Base-by-base conservation (phyloP, 2,329 filamentous ascomycete species). In the Fusarium virguliforme region DNA sequence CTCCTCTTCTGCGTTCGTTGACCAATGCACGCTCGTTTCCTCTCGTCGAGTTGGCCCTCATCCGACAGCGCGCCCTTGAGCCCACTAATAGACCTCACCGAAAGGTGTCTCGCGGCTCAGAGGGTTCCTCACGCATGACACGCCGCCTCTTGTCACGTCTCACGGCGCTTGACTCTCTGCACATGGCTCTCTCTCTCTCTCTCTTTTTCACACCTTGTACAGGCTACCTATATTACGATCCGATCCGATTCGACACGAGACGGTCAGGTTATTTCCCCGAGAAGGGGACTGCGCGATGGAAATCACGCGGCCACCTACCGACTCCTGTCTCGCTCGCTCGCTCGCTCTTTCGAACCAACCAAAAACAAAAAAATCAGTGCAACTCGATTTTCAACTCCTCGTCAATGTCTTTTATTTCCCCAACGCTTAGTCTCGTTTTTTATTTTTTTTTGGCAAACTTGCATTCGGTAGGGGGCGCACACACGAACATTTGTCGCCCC, bases 201-300 rank as follows among this genome's bases (percentile, higher is more conserved):
- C 37, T 64, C 40, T 65, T 70, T 74, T 73, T 60, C 43, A 72
- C 72, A 70, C 64, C 71, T 75, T 78, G 74, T 78, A 76, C 74
- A 78, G 65, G 71, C 63, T 74, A 46, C 41, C 13, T 46, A 75
- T 72, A 67, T 74, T 70, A 77, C 68, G n/a, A 26, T 28, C n/a
- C n/a, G n/a, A n/a, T 46, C 26, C 41, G 75, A 79, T 76, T 77
- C 65, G 38, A 74, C 62, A 67, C 65, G 67, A 75, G 71, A 61
- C 59, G 64, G 57, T 50, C 51, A 50, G 7, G 48, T 43, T 51
- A 50, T n/a, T 64, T 57, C 62, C 58, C 67, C 56, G 60, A 67
- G 60, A 64, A 35, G 62, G 58, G 54, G 59, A 63, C 32, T 24
- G 37, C 55, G 35, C 62, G 64, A 30, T 28, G 24, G 43, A 67